phyloP scores from a whole-genome alignment of 2,329 filamentous ascomycete species.

The Sporothrix curviconia region DNA sequence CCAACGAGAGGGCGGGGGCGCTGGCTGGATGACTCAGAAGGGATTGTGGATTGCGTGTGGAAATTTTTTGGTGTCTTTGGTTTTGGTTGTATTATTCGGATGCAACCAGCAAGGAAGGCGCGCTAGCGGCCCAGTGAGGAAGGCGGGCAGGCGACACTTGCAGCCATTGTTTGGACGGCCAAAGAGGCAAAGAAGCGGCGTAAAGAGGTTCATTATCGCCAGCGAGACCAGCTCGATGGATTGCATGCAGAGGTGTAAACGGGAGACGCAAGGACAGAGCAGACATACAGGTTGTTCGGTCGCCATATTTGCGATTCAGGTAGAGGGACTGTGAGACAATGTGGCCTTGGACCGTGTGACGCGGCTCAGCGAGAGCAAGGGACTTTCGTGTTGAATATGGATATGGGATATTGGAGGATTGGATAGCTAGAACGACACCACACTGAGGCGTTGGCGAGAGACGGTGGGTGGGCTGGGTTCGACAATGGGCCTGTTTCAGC shows the following conservation, averaged over 20 bases:
- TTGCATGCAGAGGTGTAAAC: background rate
- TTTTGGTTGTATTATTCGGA: background rate
- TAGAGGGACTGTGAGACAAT: too few species aligned
- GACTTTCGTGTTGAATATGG: too few species aligned
- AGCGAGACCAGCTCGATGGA: too few species aligned
- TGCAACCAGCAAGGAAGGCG: conserved; percentile 1
- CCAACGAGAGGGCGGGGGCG: too few species aligned
- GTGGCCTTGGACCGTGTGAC: too few species aligned
- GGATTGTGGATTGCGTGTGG: background rate
- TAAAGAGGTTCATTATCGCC: background rate
- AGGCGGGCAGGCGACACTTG: background rate
- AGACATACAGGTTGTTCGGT: conserved; percentile 9
- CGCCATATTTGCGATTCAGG: conserved; percentile 12
- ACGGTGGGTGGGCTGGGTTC: background rate
- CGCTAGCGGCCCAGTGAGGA: background rate
- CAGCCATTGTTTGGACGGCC: background rate
- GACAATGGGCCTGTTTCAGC: conserved; percentile 2
- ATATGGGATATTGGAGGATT: background rate
- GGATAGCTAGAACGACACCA: background rate
- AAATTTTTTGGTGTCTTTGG: background rate
- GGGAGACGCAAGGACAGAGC: background rate
- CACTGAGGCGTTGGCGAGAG: background rate
- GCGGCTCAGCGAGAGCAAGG: too few species aligned
- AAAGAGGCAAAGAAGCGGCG: background rate
- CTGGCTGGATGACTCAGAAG: too few species aligned